These are phyloP conservation scores for Diphasiastrum complanatum DNA, from an alignment of 83 land plant species.

Conservation along the genomic window DNA sequence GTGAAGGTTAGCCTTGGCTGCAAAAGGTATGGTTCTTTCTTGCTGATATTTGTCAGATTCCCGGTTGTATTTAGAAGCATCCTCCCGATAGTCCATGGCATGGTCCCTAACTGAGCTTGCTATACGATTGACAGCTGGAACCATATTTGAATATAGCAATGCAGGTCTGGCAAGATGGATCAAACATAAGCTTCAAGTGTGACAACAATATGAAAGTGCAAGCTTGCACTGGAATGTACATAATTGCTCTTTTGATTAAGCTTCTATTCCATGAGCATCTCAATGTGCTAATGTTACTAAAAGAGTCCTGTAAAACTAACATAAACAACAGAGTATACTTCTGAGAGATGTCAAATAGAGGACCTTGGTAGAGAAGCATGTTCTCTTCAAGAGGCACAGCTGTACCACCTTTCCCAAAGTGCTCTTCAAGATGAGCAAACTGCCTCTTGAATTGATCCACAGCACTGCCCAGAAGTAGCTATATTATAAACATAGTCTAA, in stretches of 20 bases:
- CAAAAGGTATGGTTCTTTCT: not conserved
- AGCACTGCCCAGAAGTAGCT: constrained; percentile 8
- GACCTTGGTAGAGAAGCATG: constrained; percentile 27
- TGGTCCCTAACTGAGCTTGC: not conserved
- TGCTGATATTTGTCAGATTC: constrained; percentile 5
- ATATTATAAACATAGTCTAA: not conserved
- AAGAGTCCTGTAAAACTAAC: not conserved
- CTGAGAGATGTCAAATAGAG: not conserved
- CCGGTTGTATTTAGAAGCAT: not conserved
- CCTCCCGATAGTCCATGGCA: constrained; percentile 14
- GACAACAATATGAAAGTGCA: not conserved
- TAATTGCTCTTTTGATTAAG: no score
- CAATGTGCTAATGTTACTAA: not conserved
- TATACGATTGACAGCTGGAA: not conserved
- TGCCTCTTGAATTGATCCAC: constrained; percentile 23
- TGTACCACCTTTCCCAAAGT: constrained; percentile 7
- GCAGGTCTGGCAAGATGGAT: constrained; percentile 4
- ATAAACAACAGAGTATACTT: no score
- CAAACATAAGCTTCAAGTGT: not conserved
- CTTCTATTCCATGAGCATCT: not conserved
- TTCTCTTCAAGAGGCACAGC: constrained; percentile 15
- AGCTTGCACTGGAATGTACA: no score
- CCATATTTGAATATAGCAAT: not conserved
- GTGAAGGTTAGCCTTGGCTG: not conserved
- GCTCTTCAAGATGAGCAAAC: constrained; percentile 25